Evolutionary conservation across 768 basidiomycete genomes (phyloP).

Genomic region (Kwoniella heveanensis): DNA sequence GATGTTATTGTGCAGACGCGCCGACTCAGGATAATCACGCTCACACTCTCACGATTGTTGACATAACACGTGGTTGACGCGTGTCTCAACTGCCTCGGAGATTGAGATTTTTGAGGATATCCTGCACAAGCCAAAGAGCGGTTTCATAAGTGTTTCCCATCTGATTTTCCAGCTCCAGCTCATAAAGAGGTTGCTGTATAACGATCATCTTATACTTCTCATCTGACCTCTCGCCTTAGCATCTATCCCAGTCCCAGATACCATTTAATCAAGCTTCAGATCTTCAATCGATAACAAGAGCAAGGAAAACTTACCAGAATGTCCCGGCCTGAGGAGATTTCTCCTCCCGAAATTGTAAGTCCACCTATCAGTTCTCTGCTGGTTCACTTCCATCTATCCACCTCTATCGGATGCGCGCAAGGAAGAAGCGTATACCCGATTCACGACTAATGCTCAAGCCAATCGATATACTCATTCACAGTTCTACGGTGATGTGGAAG

Average conservation of each 20-base stretch:
- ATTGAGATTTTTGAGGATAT: slow-evolving; percentile 13
- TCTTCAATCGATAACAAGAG: neutral
- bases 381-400: no score
- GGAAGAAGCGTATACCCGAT: no score
- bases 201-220: neutral
- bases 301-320: slow-evolving; percentile 58
- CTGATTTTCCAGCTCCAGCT: neutral
- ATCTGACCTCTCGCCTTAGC: neutral
- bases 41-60: no score
- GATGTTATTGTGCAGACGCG: no score
- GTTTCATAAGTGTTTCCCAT: neutral
- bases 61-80: no score
- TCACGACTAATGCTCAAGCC: neutral
- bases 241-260: neutral
- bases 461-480: slow-evolving; percentile 51
- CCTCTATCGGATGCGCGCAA: no score
- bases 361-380: neutral
- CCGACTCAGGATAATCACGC: no score
- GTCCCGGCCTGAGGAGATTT: slow-evolving; percentile 85
- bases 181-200: neutral
- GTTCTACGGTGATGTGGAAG: slow-evolving; percentile 97
- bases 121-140: neutral
- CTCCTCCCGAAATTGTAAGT: slow-evolving; percentile 87
- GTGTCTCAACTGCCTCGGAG: no score
- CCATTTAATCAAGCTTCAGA: neutral